Evolutionary conservation across 495 filamentous ascomycete species (phyloP).

Genomic region (Neurospora sp.): DNA sequence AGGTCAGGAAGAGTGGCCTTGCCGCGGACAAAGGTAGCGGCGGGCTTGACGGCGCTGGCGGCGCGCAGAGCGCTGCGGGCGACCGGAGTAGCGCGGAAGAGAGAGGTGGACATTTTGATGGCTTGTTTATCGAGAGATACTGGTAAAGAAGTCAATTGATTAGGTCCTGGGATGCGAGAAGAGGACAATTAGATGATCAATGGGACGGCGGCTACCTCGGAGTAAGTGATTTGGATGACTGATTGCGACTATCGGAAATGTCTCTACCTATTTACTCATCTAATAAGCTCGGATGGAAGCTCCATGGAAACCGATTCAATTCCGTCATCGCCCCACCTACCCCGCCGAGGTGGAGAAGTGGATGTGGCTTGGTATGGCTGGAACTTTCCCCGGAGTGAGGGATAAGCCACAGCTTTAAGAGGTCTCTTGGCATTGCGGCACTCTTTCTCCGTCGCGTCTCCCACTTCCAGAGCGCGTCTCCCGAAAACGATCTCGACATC

Average conservation of each 20-base stretch:
- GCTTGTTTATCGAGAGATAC: background rate
- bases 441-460: background rate
- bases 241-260: background rate
- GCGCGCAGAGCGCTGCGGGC: constrained; percentile 35
- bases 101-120: constrained; percentile 39
- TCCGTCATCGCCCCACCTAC: constrained; percentile 23
- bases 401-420: background rate
- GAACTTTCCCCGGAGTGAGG: no score
- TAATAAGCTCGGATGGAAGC: constrained; percentile 5
- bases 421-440: background rate
- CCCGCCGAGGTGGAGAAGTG: background rate
- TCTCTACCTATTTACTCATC: background rate
- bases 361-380: background rate
- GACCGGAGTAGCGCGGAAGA: constrained; percentile 40
- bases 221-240: background rate
- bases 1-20: constrained; percentile 94
- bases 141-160: constrained; percentile 7
- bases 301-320: constrained; percentile 11
- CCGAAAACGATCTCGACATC: background rate
- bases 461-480: background rate
- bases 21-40: constrained; percentile 62
- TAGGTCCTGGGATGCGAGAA: background rate
- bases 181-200: background rate
- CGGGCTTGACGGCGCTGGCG: constrained; percentile 28
- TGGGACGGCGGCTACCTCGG: background rate